A percentile compares a stretch with the other conserved stretches of the same genome.
Evolutionary conservation across 192 early-diverging fungal species (phyloP).

Genomic region (Coemansia sp.): DNA sequence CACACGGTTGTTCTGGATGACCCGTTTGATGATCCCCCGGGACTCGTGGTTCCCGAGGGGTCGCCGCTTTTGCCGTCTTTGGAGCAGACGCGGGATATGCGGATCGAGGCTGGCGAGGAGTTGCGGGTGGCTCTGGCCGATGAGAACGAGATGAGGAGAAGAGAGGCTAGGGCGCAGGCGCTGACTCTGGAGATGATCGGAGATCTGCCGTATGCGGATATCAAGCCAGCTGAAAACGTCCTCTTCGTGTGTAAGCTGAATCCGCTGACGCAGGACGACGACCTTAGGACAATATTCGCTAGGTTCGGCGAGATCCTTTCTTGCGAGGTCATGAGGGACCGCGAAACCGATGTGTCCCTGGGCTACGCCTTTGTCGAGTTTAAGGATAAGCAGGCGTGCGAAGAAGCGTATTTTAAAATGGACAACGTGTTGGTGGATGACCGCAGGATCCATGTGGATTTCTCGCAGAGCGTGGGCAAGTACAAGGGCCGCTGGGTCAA

Average conservation of each 20-base stretch:
- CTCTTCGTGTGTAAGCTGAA: slow-evolving; percentile 96
- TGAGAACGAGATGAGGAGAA: slow-evolving; percentile 61
- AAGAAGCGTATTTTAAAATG: slow-evolving; percentile 96
- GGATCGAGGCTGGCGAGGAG: slow-evolving; percentile 81
- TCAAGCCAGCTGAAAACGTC: slow-evolving; percentile 95
- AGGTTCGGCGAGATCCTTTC: slow-evolving; percentile 85
- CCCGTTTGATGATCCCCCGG: slow-evolving; percentile 82
- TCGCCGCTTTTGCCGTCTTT: slow-evolving; percentile 71
- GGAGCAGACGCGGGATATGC: slow-evolving; percentile 65
- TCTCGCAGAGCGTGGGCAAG: slow-evolving; percentile 91
- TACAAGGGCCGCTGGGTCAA: slow-evolving; percentile 75
- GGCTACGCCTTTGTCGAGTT: slow-evolving; percentile 98
- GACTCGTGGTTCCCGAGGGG: slow-evolving; percentile 59
- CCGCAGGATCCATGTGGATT: slow-evolving; percentile 93
- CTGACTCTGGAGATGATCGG: slow-evolving; percentile 98
- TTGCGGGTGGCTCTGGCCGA: slow-evolving; percentile 57
- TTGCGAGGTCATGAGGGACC: slow-evolving; percentile 89
- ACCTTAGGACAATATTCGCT: slow-evolving; percentile 89
- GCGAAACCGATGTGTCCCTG: slow-evolving; percentile 75
- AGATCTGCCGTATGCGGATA: slow-evolving; percentile 93
- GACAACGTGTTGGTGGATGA: slow-evolving; percentile 96
- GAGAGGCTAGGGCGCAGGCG: slow-evolving; percentile 78
- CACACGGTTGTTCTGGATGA: slow-evolving; percentile 93
- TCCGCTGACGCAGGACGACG: slow-evolving; percentile 82
- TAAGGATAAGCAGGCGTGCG: slow-evolving; percentile 78